Evolutionary conservation across 2,329 filamentous ascomycete genomes (phyloP).

Genomic region (Chalaropsis ovoidea): DNA sequence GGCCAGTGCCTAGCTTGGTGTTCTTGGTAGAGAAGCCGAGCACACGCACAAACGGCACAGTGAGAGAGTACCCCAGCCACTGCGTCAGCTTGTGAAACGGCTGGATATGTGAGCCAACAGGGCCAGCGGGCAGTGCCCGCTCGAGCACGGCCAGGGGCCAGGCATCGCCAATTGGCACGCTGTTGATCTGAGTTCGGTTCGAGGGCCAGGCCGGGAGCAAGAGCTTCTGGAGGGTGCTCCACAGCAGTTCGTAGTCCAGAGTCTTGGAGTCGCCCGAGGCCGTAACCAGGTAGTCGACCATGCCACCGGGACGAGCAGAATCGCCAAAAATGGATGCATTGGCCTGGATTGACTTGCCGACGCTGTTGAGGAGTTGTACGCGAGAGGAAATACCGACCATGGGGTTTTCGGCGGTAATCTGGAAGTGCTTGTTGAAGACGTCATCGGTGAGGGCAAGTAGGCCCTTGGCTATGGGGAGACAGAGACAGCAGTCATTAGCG

Average conservation of each 20-base stretch:
- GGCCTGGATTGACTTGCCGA: slow-evolving; percentile 36
- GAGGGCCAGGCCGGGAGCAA: slow-evolving; percentile 43
- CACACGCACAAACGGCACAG: slow-evolving; percentile 50
- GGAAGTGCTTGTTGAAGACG: slow-evolving; percentile 35
- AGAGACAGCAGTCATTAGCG: background rate
- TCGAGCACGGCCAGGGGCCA: slow-evolving; percentile 37
- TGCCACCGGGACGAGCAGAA: slow-evolving; percentile 38
- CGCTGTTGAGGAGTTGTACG: slow-evolving; percentile 34
- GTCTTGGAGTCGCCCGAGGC: slow-evolving; percentile 28
- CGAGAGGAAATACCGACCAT: slow-evolving; percentile 40
- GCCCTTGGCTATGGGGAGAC: slow-evolving; percentile 30
- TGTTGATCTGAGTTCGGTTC: slow-evolving; percentile 42
- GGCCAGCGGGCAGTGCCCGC: slow-evolving; percentile 14
- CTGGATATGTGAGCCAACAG: slow-evolving; percentile 33
- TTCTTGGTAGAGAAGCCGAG: slow-evolving; percentile 44
- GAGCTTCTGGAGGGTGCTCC: slow-evolving; percentile 37
- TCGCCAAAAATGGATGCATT: slow-evolving; percentile 36
- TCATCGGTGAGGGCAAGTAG: slow-evolving; percentile 32
- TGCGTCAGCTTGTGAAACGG: slow-evolving; percentile 57
- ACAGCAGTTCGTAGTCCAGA: slow-evolving; percentile 36
- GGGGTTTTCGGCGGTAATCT: slow-evolving; percentile 37
- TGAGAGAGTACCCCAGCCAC: slow-evolving; percentile 64
- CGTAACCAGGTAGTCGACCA: slow-evolving; percentile 38
- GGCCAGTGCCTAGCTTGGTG: slow-evolving; percentile 49
- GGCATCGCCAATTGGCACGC: slow-evolving; percentile 40